Base-by-base conservation (phyloP, 2,329 filamentous ascomycete genomes). In the Xenoacremonium recifei region DNA sequence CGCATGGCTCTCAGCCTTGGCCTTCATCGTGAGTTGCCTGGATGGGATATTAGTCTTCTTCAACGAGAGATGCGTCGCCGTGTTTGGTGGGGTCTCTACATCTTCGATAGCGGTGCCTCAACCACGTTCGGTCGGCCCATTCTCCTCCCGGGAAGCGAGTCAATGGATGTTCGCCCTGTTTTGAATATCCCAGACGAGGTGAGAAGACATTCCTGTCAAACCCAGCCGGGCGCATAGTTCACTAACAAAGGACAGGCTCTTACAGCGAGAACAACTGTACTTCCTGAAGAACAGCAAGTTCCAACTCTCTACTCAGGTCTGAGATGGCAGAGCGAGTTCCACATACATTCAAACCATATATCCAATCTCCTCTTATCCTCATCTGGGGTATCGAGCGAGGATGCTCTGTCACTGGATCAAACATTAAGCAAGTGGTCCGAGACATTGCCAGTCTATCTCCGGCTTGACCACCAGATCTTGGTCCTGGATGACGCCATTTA, bases 1-100 rank as follows among this genome's bases (percentile, higher is more conserved):
- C 62, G 70, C n/a, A 68, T 74, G 62, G 71, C 71, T 1, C 60
- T 74, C 11, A 70, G 71, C 1, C 50, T 75, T 13, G 71, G 72
- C 0, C 61, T 75, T 0, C 70, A 75, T 46, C 65, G 67, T 10
- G 72, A 76, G 44, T 56, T 69, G 10, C 55, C 60, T 1, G 54
- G 51, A 13, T 62, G 58, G 58, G 49, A 58, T 21, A 61, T 61
- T 36, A 61, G 55, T 20, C 54, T 60, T 3, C 51, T 67, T 9
- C 60, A 63, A 34, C 58, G 62, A 29, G 66, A 69, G 42, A 66
- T 67, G 35, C 57, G 67, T 20, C 59, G 66, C 17, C 53, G 68
- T 37, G 65, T 69, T n/a, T 70, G 67, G 67, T 69, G 67, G 67
- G 58, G 62, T 33, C 45, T 69, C 4, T 74, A 68, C 48, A 65